phyloP scores from a whole-genome alignment of 257 asterid genomes.

The Plantago ovata region DNA sequence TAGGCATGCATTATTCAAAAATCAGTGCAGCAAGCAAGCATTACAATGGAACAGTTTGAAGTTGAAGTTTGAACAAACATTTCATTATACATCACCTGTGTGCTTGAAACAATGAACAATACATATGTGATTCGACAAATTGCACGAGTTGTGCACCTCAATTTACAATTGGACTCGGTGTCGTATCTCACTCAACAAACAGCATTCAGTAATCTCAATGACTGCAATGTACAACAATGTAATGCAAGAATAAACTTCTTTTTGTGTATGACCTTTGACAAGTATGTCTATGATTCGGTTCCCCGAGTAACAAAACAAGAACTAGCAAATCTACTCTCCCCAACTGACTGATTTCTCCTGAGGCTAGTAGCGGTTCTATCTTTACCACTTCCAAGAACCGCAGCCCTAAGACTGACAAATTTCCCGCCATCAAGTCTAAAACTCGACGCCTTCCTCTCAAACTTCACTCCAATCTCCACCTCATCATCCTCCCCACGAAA shows the following conservation, averaged over 20 bases:
- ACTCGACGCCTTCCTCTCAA: constrained; percentile 36
- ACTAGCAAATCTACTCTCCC: constrained; percentile 17
- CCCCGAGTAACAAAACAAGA: too few species aligned
- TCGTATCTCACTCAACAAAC: background rate
- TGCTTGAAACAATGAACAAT: constrained; percentile 21
- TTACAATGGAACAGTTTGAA: constrained; percentile 9
- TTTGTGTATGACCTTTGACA: background rate
- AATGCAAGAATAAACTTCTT: background rate
- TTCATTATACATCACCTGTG: constrained; percentile 10
- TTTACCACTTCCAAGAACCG: constrained; percentile 32
- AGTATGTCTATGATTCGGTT: background rate
- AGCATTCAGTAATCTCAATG: background rate
- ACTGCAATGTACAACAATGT: constrained; percentile 1
- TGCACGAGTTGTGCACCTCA: constrained; percentile 20
- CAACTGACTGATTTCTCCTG: constrained; percentile 30
- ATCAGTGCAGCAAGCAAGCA: background rate
- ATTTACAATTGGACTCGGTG: constrained; percentile 1
- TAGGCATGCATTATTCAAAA: too few species aligned
- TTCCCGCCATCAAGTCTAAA: constrained; percentile 43
- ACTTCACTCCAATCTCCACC: constrained; percentile 18
- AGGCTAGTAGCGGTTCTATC: constrained; percentile 25
- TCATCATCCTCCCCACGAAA: constrained; percentile 26
- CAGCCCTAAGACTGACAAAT: constrained; percentile 22
- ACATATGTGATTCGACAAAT: background rate
- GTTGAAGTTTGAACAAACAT: too few species aligned